phyloP scores from a whole-genome alignment of 768 basidiomycete genomes.

The Mycena kentingensis region DNA sequence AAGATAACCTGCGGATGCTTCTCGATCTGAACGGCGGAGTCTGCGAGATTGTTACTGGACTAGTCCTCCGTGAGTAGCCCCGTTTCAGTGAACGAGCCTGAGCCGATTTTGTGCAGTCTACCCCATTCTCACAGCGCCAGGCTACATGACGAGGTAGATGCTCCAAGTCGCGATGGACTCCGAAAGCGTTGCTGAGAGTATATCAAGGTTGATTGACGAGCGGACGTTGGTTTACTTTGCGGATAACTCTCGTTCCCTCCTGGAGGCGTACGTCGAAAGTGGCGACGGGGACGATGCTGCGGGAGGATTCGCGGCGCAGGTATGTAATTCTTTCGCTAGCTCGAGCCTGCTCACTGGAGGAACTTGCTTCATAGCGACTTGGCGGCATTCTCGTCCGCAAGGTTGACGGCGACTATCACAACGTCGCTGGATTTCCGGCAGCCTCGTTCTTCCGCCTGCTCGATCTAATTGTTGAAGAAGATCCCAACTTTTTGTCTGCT shows the following conservation, averaged over 20 bases:
- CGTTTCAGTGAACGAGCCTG: background rate
- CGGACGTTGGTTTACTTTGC: slow-evolving; percentile 77
- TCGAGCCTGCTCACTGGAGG: background rate
- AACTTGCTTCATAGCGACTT: slow-evolving; percentile 56
- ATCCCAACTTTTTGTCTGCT: slow-evolving; percentile 67
- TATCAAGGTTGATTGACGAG: slow-evolving; percentile 74
- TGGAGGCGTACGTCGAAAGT: slow-evolving; percentile 81
- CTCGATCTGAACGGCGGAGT: slow-evolving; percentile 81
- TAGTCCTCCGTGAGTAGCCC: slow-evolving; percentile 67
- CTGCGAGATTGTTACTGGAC: slow-evolving; percentile 93
- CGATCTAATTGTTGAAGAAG: slow-evolving; percentile 71
- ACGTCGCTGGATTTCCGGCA: slow-evolving; percentile 91
- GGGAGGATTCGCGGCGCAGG: slow-evolving; percentile 94
- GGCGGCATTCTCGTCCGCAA: slow-evolving; percentile 82
- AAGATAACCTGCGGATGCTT: slow-evolving; percentile 86
- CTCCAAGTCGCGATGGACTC: background rate
- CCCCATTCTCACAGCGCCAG: slow-evolving; percentile 74
- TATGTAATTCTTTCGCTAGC: slow-evolving; percentile 32
- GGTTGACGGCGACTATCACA: slow-evolving; percentile 87
- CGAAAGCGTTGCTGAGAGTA: background rate
- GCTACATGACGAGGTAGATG: slow-evolving; percentile 68
- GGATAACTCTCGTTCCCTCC: slow-evolving; percentile 56
- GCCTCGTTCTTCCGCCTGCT: slow-evolving; percentile 80
- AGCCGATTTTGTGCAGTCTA: slow-evolving; percentile 50
- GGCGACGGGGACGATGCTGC: slow-evolving; percentile 88